phyloP scores from a whole-genome alignment of 2,329 filamentous ascomycete species.

The Microdochium nivale region DNA sequence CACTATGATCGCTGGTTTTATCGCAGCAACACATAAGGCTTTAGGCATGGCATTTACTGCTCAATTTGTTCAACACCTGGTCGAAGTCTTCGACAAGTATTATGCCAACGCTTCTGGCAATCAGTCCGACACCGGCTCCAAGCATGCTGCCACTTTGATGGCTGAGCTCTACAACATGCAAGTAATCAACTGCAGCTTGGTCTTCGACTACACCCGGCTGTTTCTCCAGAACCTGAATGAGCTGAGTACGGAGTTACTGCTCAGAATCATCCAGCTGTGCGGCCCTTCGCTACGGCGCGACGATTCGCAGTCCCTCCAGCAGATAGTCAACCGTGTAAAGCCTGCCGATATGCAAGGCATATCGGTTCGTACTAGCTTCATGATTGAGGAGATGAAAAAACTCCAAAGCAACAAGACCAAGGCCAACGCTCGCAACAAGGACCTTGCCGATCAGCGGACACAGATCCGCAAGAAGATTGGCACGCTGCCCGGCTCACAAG shows the following conservation, averaged over 20 bases:
- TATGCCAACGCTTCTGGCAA: conserved; percentile 38
- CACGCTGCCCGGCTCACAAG: conserved; percentile 52
- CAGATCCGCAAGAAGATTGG: conserved; percentile 86
- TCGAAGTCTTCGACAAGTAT: conserved; percentile 63
- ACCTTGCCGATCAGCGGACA: conserved; percentile 71
- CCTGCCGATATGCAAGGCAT: conserved; percentile 63
- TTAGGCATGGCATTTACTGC: conserved; percentile 86
- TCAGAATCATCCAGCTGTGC: conserved; percentile 74
- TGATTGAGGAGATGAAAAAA: conserved; percentile 93
- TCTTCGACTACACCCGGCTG: conserved; percentile 85
- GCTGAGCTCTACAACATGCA: conserved; percentile 90
- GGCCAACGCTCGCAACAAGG: conserved; percentile 60
- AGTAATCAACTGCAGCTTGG: conserved; percentile 69
- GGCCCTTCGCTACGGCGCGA: conserved; percentile 81
- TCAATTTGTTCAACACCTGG: conserved; percentile 70
- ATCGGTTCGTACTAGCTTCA: conserved; percentile 87
- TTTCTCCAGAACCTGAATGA: conserved; percentile 72
- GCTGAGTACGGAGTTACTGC: conserved; percentile 76
- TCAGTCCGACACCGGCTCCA: conserved; percentile 20
- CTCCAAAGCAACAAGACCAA: conserved; percentile 92
- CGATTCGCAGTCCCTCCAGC: conserved; percentile 79
- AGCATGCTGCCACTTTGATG: conserved; percentile 68
- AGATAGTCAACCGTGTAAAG: conserved; percentile 75
- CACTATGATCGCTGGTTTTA: conserved; percentile 83
- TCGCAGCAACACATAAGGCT: conserved; percentile 78